Base-by-base conservation (phyloP, 2,329 filamentous ascomycete species). In the Amphichorda felina region DNA sequence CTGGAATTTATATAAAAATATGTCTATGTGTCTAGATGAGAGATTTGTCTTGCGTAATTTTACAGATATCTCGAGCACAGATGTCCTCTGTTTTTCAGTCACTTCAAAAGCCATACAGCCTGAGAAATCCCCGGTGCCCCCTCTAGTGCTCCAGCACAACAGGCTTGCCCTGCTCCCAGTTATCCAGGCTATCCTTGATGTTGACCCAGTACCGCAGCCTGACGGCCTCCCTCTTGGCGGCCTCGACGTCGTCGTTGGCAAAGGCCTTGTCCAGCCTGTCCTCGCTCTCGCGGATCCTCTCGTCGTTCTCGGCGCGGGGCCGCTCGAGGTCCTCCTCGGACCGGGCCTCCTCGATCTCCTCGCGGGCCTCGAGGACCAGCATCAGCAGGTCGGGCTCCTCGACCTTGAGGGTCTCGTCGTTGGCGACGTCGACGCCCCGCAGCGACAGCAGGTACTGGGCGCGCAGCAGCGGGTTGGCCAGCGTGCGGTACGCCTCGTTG, bases 401-500 rank as follows among this genome's bases (percentile, higher is more conserved):
- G 4, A 82, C 67, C 49, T 79, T 75, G 5, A 78, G 74, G 3
- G 71, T 72, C 59, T 93, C 87, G 49, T 95, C 87, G 46, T 79
- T 75, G 2, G 76, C 78, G 0, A 91, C 76, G 50, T 94, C 84
- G 15, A 88, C 71, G 0, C 79, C 85, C 28, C 79, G 70, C 36
- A 79, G 70, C 40, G 80, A 61, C 4, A 96, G 71, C 5, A 96
- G 63, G 54, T 96, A 94, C 55, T 95, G 86, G n/a, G 89, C 88
- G 17, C 91, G 75, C 33, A 74, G 58, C 10, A 98, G 64, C 13
- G 91, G 88, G 46, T 80, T 75, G 34, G 73, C 64, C 1, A 98
- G 72, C 3, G 88, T 94, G 50, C 76, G 80, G 68, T 93, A 96
- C 1, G 91, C 91, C 45, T 87, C 80, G 66, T 96, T 96, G 56